Percentiles rank a stretch among this genome's conserved stretches.
These are phyloP conservation scores for Pascua guehoae DNA, from an alignment of 1,284 basidiomycete genomes.

Conservation along the genomic window DNA sequence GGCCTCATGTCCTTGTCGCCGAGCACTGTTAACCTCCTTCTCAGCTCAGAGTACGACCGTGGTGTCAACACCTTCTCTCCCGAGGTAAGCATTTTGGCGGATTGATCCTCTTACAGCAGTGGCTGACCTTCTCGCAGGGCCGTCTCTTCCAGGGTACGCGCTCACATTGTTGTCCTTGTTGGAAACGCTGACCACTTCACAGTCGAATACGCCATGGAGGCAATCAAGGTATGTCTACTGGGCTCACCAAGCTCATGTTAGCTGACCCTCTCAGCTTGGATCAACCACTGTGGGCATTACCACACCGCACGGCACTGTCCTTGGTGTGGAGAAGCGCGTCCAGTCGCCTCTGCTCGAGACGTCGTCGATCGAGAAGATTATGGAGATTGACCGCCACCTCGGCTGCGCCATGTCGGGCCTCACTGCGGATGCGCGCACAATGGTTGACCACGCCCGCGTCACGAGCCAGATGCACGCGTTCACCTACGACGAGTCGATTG, in stretches of 20 bases:
- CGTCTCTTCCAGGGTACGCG: slow-evolving; percentile 53
- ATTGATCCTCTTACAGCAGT: too few relatives aligned
- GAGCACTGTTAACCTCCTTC: neutral
- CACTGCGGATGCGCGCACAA: slow-evolving; percentile 96
- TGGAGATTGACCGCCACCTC: slow-evolving; percentile 96
- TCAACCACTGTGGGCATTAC: slow-evolving; percentile 94
- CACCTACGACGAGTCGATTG: slow-evolving; percentile 95
- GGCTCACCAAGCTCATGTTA: slow-evolving; percentile 14
- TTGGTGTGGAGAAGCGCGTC: slow-evolving; percentile 97
- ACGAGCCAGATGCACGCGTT: slow-evolving; percentile 94
- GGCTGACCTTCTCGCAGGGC: slow-evolving; percentile 36
- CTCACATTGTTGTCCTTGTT: neutral
- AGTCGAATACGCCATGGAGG: slow-evolving; percentile 99
- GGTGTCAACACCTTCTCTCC: slow-evolving; percentile 99
- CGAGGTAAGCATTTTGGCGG: slow-evolving; percentile 56
- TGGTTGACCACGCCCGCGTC: slow-evolving; percentile 99
- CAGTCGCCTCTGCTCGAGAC: slow-evolving; percentile 94
- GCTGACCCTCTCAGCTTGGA: slow-evolving; percentile 64
- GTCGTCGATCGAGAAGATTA: slow-evolving; percentile 97
- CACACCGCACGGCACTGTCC: slow-evolving; percentile 81
- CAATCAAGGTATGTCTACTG: slow-evolving; percentile 70
- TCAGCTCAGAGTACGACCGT: slow-evolving; percentile 62
- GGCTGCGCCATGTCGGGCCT: slow-evolving; percentile 98
- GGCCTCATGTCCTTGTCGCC: neutral
- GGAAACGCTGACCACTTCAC: slow-evolving; percentile 9